Evolutionary conservation across 495 filamentous ascomycete species (phyloP).

Genomic region (Talaromyces ruber): DNA sequence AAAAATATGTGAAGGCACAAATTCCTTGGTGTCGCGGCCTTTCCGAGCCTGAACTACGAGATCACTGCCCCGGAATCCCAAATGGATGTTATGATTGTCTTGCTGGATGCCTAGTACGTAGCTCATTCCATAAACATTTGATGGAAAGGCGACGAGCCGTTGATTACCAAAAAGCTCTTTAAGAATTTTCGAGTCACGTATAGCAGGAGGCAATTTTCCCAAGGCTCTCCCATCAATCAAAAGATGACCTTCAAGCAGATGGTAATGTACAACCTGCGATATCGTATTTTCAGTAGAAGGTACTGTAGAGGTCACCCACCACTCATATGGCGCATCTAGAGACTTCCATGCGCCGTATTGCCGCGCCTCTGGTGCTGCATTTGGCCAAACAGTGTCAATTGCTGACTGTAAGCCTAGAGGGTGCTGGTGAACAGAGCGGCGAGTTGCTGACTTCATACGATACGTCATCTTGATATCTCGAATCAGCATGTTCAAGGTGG

Average conservation of each 20-base stretch:
- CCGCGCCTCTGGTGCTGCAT: not conserved
- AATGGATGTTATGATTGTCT: slow-evolving; percentile 25
- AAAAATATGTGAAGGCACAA: slow-evolving; percentile 36
- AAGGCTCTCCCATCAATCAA: slow-evolving; percentile 46
- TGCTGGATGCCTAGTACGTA: slow-evolving; percentile 26
- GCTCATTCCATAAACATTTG: slow-evolving; percentile 32
- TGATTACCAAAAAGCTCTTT: slow-evolving; percentile 33
- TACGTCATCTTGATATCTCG: slow-evolving; percentile 38
- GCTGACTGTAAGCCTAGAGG: slow-evolving; percentile 14
- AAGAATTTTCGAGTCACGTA: slow-evolving; percentile 32
- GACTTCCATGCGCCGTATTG: slow-evolving; percentile 21
- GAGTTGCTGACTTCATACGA: slow-evolving; percentile 23
- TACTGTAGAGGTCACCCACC: slow-evolving; percentile 19
- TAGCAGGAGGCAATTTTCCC: slow-evolving; percentile 38
- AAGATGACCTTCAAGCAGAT: slow-evolving; percentile 47
- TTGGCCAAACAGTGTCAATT: slow-evolving; percentile 13
- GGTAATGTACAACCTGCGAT: slow-evolving; percentile 32
- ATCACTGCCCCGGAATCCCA: slow-evolving; percentile 24
- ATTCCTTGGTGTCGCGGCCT: slow-evolving; percentile 22
- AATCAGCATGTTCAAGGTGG: slow-evolving; percentile 25
- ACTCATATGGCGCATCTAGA: slow-evolving; percentile 7
- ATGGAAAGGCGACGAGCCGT: slow-evolving; percentile 30
- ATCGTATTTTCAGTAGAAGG: slow-evolving; percentile 7
- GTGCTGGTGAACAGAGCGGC: slow-evolving; percentile 9
- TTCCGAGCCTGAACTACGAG: slow-evolving; percentile 16